Evolutionary conservation across 108 stramenopile genomes (phyloP).

Genomic region (Cyclotella baltica): DNA sequence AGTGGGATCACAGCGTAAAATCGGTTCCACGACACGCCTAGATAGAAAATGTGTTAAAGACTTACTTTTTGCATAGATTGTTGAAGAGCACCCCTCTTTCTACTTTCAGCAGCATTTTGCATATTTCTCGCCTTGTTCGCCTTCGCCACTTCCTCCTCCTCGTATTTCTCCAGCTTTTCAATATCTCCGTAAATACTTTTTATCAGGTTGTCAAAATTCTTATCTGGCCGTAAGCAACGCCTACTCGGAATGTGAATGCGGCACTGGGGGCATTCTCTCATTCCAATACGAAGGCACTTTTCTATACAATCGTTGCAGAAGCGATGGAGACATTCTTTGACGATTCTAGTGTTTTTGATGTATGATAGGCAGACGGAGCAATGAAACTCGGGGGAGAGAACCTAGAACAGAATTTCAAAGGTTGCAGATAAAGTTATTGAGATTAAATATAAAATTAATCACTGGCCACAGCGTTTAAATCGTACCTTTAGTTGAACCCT

Average conservation of each 20-base stretch:
- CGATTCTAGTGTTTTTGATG: slow-evolving; percentile 62
- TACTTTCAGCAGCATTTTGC: slow-evolving; percentile 46
- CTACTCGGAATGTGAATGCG: slow-evolving; percentile 67
- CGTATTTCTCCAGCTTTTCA: slow-evolving; percentile 45
- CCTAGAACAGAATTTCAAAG: slow-evolving; percentile 23
- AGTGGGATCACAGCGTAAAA: not conserved
- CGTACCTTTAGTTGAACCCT: slow-evolving; percentile 36
- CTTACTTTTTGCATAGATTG: slow-evolving; percentile 41
- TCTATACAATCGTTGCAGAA: slow-evolving; percentile 75
- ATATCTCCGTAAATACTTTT: slow-evolving; percentile 63
- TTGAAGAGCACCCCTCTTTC: slow-evolving; percentile 42
- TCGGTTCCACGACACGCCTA: no score
- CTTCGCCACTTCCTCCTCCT: slow-evolving; percentile 42
- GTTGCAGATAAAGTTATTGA: not conserved
- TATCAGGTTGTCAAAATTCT: slow-evolving; percentile 60
- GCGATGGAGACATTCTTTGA: slow-evolving; percentile 76
- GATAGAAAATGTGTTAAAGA: not conserved
- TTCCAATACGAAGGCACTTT: slow-evolving; percentile 63
- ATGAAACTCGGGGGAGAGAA: slow-evolving; percentile 51
- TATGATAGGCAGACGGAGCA: slow-evolving; percentile 69
- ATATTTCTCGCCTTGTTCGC: slow-evolving; percentile 47
- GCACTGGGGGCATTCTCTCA: slow-evolving; percentile 65
- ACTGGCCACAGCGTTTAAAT: not conserved
- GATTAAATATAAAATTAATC: not conserved
- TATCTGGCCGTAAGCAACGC: slow-evolving; percentile 58